Percentiles rank a stretch among this genome's conserved stretches.
These are phyloP conservation scores for Cucurbita ficifolia DNA, from an alignment of 306 rosid species.

Conservation along the genomic window DNA sequence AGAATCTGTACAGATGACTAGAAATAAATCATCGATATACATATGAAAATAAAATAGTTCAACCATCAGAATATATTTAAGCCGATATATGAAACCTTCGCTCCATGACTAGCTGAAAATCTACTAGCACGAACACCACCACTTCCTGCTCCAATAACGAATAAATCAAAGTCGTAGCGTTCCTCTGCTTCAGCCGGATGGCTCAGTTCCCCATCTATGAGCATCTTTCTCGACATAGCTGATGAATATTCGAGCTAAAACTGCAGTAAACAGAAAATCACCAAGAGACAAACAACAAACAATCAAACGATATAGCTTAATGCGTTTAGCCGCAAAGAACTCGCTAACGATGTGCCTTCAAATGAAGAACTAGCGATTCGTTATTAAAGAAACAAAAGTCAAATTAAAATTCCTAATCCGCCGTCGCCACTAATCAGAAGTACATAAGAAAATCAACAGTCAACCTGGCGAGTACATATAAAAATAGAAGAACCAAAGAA, in stretches of 20 bases:
- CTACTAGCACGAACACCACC: constrained; percentile 97
- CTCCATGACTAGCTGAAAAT: constrained; percentile 71
- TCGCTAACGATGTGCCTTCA: background rate
- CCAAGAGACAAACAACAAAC: background rate
- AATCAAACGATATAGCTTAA: background rate
- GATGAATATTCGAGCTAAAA: constrained; percentile 11
- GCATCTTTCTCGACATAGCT: constrained; percentile 84
- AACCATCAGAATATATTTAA: background rate
- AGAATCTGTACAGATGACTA: background rate
- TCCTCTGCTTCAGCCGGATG: constrained; percentile 26
- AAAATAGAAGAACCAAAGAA: background rate
- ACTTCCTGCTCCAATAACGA: constrained; percentile 91
- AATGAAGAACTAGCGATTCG: background rate
- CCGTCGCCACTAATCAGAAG: background rate
- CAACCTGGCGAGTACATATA: background rate
- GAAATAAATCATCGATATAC: background rate
- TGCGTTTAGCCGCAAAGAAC: background rate
- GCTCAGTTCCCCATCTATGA: constrained; percentile 41
- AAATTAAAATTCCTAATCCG: background rate
- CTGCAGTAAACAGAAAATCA: background rate
- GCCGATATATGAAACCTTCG: constrained; percentile 37
- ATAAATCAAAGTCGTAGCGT: constrained; percentile 64
- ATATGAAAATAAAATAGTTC: background rate
- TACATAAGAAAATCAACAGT: background rate
- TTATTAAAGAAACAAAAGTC: background rate